Conservation (phyloP, 495 filamentous ascomycete genomes). For the Aspergillus heteromorphus region DNA sequence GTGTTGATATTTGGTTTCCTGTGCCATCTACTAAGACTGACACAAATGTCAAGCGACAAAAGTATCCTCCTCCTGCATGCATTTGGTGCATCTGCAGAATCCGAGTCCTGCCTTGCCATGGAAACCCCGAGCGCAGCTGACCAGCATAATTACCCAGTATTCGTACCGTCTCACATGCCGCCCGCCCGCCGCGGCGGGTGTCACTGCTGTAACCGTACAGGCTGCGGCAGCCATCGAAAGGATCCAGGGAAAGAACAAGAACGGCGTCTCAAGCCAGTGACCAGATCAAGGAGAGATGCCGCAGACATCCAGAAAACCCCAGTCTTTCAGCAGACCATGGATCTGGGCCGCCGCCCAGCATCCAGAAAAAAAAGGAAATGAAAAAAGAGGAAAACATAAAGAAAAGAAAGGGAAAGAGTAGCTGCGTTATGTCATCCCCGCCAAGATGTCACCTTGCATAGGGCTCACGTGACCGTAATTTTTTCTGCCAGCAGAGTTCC, state of each 20-base stretch:
- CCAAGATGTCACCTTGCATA: slow-evolving; percentile 15
- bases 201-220: neutral
- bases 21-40: no score
- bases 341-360: neutral
- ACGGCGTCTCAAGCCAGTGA: neutral
- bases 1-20: no score
- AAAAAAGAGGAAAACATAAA: no score
- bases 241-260: neutral
- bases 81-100: neutral
- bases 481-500: slow-evolving; percentile 12
- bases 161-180: neutral
- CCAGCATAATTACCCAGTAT: neutral
- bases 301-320: neutral
- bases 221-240: neutral
- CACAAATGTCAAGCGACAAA: no score
- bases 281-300: neutral
- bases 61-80: neutral
- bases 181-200: neutral
- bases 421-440: slow-evolving; percentile 3
- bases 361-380: neutral
- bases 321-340: neutral
- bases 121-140: slow-evolving; percentile 4
- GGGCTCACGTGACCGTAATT: slow-evolving; percentile 19
- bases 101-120: slow-evolving; percentile 2
- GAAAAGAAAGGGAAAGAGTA: neutral